phyloP scores from a whole-genome alignment of 192 early-diverging fungal genomes.

The Lobosporangium transversale region DNA sequence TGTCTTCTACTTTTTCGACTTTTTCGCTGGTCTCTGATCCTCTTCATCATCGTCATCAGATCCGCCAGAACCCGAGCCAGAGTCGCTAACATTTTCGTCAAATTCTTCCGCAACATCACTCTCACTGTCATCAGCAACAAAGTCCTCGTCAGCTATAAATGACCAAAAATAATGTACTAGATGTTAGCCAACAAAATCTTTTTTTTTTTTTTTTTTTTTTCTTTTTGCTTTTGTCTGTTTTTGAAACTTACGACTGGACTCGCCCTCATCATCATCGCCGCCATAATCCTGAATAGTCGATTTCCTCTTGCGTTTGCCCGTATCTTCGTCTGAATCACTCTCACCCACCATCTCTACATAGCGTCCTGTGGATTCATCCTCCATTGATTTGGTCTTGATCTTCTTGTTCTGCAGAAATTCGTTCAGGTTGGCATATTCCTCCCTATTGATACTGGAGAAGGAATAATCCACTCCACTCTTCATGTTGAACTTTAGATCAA shows the following conservation, averaged over 20 bases:
- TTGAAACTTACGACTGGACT: conserved; percentile 67
- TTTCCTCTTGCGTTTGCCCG: conserved; percentile 40
- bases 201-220: background rate
- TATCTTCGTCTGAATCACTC: conserved; percentile 45
- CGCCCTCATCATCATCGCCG: conserved; percentile 65
- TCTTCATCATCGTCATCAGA: conserved; percentile 15
- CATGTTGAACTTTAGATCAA: conserved; percentile 96
- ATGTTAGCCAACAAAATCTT: background rate
- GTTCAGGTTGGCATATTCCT: conserved; percentile 87
- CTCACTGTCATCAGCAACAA: conserved; percentile 75
- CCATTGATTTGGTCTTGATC: conserved; percentile 74
- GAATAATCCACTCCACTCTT: conserved; percentile 79
- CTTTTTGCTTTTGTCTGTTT: no score
- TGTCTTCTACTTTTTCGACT: conserved; percentile 49
- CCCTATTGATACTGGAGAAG: conserved; percentile 89
- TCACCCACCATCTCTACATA: conserved; percentile 45
- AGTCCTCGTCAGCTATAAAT: conserved; percentile 86
- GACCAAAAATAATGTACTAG: background rate
- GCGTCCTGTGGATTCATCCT: conserved; percentile 36
- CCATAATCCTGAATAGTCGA: conserved; percentile 49
- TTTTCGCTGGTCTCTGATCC: conserved; percentile 33
- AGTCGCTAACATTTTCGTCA: conserved; percentile 68
- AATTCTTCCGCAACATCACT: conserved; percentile 84
- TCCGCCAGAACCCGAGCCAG: conserved; percentile 23
- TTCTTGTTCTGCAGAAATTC: conserved; percentile 85